Evolutionary conservation across 805 yeast species (phyloP), one percentile per base, ranked within the genome.

Genomic region (Dipodascus albidus): DNA sequence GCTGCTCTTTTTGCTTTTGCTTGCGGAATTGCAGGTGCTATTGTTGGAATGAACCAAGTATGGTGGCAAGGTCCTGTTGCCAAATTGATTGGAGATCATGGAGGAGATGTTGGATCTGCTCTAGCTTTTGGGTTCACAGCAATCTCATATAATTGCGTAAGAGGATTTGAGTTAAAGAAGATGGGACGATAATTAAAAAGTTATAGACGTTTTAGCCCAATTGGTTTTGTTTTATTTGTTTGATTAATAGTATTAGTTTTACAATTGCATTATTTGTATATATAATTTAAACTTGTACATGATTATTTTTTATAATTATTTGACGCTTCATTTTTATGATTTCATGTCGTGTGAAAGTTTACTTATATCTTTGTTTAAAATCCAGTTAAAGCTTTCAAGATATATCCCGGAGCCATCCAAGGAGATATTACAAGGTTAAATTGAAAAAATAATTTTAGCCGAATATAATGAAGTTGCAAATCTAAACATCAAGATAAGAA

Each of bases 41-140:
- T 81, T 9, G 54, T 87, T 50, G 96, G 97, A 60, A 88, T 90
- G 95, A 74, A 75, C 64, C 96, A 88, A 72, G 77, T 78, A 2
- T 90, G 95, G 87, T 90, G 83, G 74, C 66, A 66, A 17, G 96
- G 96, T 62, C 83, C 78, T 48, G 62, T 87, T 60, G 89, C 81
- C 44, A 65, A 63, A 38, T 58, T 69, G 58, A 82, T 86, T 63
- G 93, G 91, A 59, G 67, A 60, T 8, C 64, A 51, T 57, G 95
- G 95, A 61, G 96, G 91, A 56, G 96, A 88, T 67, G 76, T 89
- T 64, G 96, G 95, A 35, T 87, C 86, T 64, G 93, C 85, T 72
- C 72, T 89, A 55, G 87, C 83, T 47, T 76, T 77, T 53, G 77
- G 74, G 6, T 86, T 87, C 63, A 71, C 91, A 11, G 81, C 83